These are phyloP conservation scores for Erysimum pusillum DNA, from an alignment of 441 rosid genomes.

Conservation along the genomic window DNA sequence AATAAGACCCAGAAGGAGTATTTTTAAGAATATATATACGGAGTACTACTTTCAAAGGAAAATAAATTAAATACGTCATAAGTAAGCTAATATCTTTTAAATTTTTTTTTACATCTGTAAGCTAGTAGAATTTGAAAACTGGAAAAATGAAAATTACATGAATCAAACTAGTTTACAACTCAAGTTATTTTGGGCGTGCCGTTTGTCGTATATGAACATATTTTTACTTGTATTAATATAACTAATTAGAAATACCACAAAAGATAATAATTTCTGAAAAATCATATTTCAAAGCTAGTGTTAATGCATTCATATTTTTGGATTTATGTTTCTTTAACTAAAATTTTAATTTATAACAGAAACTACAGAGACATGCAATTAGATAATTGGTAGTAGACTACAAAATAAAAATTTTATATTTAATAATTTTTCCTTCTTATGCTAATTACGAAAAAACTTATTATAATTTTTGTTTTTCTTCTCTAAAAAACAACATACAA, in stretches of 20 bases:
- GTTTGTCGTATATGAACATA: background rate
- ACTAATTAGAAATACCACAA: background rate
- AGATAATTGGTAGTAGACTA: background rate
- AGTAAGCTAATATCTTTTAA: too few species aligned
- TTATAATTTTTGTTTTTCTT: background rate
- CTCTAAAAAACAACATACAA: background rate
- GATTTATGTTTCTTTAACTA: slow-evolving; percentile 3
- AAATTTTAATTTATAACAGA: background rate
- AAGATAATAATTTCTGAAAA: background rate
- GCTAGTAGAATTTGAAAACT: background rate
- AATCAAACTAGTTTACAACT: background rate
- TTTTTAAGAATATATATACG: too few species aligned
- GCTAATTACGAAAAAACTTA: background rate
- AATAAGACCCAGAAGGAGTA: too few species aligned
- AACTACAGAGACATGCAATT: slow-evolving; percentile 1
- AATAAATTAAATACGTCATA: too few species aligned
- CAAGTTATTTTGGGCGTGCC: background rate
- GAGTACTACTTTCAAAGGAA: background rate
- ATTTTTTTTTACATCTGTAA: background rate
- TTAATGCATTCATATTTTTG: background rate
- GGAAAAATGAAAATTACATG: background rate
- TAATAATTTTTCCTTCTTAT: background rate
- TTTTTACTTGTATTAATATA: background rate
- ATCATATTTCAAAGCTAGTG: background rate
- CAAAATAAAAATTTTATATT: background rate